Evolutionary conservation across 2,329 filamentous ascomycete genomes (phyloP).

Genomic region (Neonectria coccinea): DNA sequence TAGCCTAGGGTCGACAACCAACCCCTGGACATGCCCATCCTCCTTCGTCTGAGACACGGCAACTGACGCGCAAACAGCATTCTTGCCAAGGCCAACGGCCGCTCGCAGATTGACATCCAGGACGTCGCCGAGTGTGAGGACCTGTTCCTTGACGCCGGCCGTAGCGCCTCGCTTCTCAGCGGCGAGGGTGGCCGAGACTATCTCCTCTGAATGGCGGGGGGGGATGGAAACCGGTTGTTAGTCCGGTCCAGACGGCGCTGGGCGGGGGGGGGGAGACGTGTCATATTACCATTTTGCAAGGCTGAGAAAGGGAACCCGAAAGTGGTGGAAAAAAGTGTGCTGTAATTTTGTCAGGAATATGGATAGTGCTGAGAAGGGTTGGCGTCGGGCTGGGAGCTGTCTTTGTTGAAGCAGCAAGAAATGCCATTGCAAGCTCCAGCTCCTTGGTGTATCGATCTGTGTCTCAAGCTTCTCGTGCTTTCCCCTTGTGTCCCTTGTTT

Average conservation of each 20-base stretch:
- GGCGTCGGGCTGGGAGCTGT: conserved; percentile 45
- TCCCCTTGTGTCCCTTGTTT: conserved; percentile 3
- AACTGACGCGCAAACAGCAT: conserved; percentile 69
- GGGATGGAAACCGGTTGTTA: conserved; percentile 16
- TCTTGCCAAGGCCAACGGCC: conserved; percentile 85
- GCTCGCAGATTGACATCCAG: conserved; percentile 79
- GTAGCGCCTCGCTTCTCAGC: conserved; percentile 77
- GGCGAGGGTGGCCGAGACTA: conserved; percentile 73
- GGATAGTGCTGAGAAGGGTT: conserved; percentile 28
- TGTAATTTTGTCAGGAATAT: conserved; percentile 43
- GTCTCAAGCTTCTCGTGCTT: neutral
- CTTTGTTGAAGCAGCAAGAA: conserved; percentile 32
- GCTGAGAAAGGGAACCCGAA: conserved; percentile 30
- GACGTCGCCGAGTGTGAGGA: conserved; percentile 87
- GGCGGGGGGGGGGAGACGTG: conserved; percentile 41
- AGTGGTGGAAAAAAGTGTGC: conserved; percentile 38
- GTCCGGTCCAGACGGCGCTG: conserved; percentile 37
- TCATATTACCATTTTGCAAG: conserved; percentile 46
- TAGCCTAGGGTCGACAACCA: conserved; percentile 34
- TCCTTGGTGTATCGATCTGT: conserved; percentile 4
- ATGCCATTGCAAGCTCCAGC: conserved; percentile 26
- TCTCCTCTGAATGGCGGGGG: conserved; percentile 62
- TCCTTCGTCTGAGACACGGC: conserved; percentile 47
- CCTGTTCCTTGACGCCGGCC: conserved; percentile 83
- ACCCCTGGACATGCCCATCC: conserved; percentile 18